Evolutionary conservation across 192 early-diverging fungal genomes (phyloP), one percentile per base, ranked within the genome.

Genomic region (Umbelopsis vinacea): DNA sequence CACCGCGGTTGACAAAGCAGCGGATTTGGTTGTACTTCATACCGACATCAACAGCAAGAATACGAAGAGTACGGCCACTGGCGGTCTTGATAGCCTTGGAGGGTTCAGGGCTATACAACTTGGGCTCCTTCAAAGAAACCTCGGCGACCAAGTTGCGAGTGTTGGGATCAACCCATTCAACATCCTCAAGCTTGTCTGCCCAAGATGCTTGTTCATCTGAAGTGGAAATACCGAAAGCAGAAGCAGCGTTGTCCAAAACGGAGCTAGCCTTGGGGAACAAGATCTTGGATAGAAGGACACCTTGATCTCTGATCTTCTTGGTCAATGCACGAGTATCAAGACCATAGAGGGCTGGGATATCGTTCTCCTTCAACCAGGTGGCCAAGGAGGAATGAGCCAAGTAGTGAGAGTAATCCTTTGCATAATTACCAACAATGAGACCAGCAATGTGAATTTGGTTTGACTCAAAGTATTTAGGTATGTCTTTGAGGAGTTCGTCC

Each of bases 21-120:
- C 97, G 91, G 81, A 98, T 95, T 82, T 99, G 97, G 84, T 98
- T 99, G 85, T 89, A 94, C 83, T 99, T 99, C 94, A 99, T 96
- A 69, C 97, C 97, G 7, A 99, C 93, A 78, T 99, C 97, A 15
- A 99, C 88, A n/a, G 93, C 93, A 35, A 99, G 71, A 67, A 99
- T 88, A 38, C 93, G 92, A 57, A 97, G 78, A 5, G 92, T 84
- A 75, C 91, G 92, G 21, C 91, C 92, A 68, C 83, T 78, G 23
- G 79, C 74, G 46, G 84, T 84, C 55, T 84, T 83, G 66, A 80
- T 40, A 46, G 86, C 83, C n/a, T 83, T 89, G 33, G 73, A 75
- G 19, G 88, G 81, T 50, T 82, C 79, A n/a, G 95, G 92, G 2
- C 71, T 71, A 77, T 98, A 99, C 22, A 92, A 69, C 71, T 86